phyloP scores from a whole-genome alignment of 768 basidiomycete species.

The Auriscalpium microsporum region DNA sequence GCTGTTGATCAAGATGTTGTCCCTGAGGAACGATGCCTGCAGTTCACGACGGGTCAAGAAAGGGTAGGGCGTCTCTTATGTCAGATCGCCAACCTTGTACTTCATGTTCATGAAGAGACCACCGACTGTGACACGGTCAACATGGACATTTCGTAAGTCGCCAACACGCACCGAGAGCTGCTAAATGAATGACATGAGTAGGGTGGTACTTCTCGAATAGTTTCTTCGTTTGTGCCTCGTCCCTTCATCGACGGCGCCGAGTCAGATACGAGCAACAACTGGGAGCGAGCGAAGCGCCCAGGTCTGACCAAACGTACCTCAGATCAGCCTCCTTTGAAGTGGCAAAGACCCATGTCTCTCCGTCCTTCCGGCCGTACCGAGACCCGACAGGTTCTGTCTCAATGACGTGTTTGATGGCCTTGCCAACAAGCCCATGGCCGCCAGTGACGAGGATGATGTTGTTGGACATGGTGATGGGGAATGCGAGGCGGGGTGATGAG shows the following conservation, averaged over 20 bases:
- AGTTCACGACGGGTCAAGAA: not conserved
- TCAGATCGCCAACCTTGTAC: constrained; percentile 55
- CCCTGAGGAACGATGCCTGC: constrained; percentile 87
- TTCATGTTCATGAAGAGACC: constrained; percentile 96
- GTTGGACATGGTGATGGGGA: not conserved
- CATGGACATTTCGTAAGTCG: not conserved
- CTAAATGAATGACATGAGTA: constrained; percentile 94
- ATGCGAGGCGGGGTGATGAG: too few relatives aligned
- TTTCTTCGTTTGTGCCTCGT: constrained; percentile 56
- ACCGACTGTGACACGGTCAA: constrained; percentile 51
- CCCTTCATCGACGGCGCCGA: constrained; percentile 32
- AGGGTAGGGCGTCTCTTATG: not conserved
- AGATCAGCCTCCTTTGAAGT: constrained; percentile 77
- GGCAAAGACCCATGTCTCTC: constrained; percentile 84
- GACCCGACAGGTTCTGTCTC: constrained; percentile 80
- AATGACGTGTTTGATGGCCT: constrained; percentile 71
- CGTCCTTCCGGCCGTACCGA: constrained; percentile 63
- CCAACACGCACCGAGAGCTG: constrained; percentile 64
- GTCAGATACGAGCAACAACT: constrained; percentile 67
- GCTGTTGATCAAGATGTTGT: constrained; percentile 94
- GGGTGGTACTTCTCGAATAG: constrained; percentile 89
- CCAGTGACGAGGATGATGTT: constrained; percentile 72
- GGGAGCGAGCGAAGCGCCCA: constrained; percentile 19
- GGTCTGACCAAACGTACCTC: constrained; percentile 36
- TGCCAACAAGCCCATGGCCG: constrained; percentile 78